Evolutionary conservation across 305 asterid genomes (phyloP), one percentile per base, ranked within the genome.

Genomic region (Stenogyne calaminthoides): DNA sequence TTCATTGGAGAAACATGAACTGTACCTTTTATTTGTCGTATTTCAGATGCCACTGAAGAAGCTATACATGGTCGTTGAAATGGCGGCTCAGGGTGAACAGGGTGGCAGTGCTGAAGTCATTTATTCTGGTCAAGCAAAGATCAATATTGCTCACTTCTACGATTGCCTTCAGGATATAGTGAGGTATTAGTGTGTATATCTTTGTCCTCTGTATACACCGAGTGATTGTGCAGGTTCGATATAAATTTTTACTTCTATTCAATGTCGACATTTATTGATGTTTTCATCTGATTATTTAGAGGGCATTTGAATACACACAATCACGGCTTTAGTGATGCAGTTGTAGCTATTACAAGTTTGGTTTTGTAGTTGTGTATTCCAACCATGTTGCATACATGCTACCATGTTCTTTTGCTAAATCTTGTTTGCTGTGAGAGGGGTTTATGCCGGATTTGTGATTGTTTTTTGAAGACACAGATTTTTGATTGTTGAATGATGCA

Each of bases 11-110:
- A 67, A 67, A 19, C 34, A 51, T 37, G 52, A 68, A 7, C 54
- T 19, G 36, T 63, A 32, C 15, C 36, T 55, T 59, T 69, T 65
- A 39, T 44, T 65, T 66, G 46, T 62, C 74, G 59, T 78, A 18
- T 70, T 71, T 6, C 78, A 95, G 98, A 82, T 92, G 89, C 99
- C 99, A 66, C 82, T 95, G 78, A 95, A 92, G 85, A 95, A 87
- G 86, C 85, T 89, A 2, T 95, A 89, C 77, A 85, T 91, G 94
- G 96, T 92, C 15, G 82, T 95, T 27, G 96, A 95, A 79, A 95
- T 95, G 97, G 97, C 99, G 15, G 97, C 96, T 65, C 98, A 92
- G 74, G 99, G 98, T 20, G 97, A 90, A 84, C 79, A 70, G 0
- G 99, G 98, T 42, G 98, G 98, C 69, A 82, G 86, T 70, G 96